These are phyloP conservation scores for Saccharum hybrid DNA, from an alignment of 202 grass and related monocot species.

Conservation along the genomic window DNA sequence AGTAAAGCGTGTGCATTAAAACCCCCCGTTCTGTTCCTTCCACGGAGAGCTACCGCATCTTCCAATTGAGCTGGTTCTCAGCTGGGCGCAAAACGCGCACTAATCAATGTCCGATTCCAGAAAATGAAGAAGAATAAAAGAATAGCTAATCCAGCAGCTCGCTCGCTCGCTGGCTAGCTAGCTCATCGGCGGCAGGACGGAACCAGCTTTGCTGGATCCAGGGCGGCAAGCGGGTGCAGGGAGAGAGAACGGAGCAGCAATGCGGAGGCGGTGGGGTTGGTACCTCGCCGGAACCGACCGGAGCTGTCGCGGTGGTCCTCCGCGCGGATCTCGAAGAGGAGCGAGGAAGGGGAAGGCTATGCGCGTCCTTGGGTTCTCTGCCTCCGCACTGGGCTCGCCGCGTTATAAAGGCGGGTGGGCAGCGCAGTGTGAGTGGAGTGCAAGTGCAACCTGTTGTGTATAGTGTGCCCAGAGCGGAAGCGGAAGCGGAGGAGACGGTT, in stretches of 20 bases:
- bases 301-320: neutral
- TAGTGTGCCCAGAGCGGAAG: slow-evolving; percentile 10
- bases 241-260: slow-evolving; percentile 4
- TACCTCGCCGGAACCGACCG: slow-evolving; percentile 47
- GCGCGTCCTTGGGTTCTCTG: slow-evolving; percentile 23
- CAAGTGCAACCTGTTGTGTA: neutral
- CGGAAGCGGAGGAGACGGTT: too few relatives aligned
- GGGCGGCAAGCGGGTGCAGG: neutral
- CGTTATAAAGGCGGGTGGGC: slow-evolving; percentile 46
- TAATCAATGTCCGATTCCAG: neutral
- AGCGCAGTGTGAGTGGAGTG: neutral
- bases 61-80: slow-evolving; percentile 13
- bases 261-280: slow-evolving; percentile 26
- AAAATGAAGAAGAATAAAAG: neutral
- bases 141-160: neutral
- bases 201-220: slow-evolving; percentile 43
- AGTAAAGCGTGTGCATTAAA: slow-evolving; percentile 36
- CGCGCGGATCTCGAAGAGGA: slow-evolving; percentile 48
- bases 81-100: slow-evolving; percentile 7
- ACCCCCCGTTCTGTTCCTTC: neutral
- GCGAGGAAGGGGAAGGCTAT: neutral
- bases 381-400: slow-evolving; percentile 36
- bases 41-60: slow-evolving; percentile 38
- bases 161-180: neutral
- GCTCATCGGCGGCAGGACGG: neutral